These are phyloP conservation scores for Calamus simplicifolius DNA, from an alignment of 176 grass and related monocot genomes.

Conservation along the genomic window DNA sequence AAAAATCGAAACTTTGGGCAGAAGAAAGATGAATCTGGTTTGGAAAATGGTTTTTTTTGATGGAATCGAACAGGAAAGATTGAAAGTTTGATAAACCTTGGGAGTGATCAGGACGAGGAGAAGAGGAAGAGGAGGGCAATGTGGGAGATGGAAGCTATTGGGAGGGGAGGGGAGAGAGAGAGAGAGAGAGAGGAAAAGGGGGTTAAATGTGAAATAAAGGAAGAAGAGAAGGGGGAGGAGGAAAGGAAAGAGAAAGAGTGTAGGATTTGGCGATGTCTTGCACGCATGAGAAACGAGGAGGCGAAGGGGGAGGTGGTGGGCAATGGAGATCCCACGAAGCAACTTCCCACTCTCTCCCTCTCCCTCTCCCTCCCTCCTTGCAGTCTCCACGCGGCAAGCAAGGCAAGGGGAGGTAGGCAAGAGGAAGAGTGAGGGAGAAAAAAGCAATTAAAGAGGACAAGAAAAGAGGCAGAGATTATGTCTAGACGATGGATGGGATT, in stretches of 20 bases:
- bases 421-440: conserved; percentile 21
- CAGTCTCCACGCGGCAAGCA: conserved; percentile 30
- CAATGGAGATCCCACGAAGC: conserved; percentile 63
- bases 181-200: conserved; percentile 35
- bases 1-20: conserved; percentile 22
- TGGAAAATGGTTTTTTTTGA: too few species aligned
- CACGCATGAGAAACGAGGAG: conserved; percentile 61
- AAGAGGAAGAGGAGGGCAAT: conserved; percentile 9
- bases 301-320: conserved; percentile 19
- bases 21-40: conserved; percentile 5
- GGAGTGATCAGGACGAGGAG: conserved; percentile 18
- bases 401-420: background rate
- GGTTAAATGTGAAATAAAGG: conserved; percentile 28
- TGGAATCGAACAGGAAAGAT: background rate
- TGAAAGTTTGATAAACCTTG: background rate
- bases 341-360: conserved; percentile 18
- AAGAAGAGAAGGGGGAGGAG: conserved; percentile 15
- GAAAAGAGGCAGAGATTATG: too few species aligned
- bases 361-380: background rate
- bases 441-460: conserved; percentile 10
- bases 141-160: conserved; percentile 32
- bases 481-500: too few species aligned
- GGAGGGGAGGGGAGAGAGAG: conserved; percentile 23
- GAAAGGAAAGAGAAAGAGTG: conserved; percentile 28
- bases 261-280: conserved; percentile 69